Percentiles rank a stretch among this genome's conserved stretches.
These are phyloP conservation scores for Naematelia aurantialba DNA, from an alignment of 768 basidiomycete genomes.

Conservation along the genomic window DNA sequence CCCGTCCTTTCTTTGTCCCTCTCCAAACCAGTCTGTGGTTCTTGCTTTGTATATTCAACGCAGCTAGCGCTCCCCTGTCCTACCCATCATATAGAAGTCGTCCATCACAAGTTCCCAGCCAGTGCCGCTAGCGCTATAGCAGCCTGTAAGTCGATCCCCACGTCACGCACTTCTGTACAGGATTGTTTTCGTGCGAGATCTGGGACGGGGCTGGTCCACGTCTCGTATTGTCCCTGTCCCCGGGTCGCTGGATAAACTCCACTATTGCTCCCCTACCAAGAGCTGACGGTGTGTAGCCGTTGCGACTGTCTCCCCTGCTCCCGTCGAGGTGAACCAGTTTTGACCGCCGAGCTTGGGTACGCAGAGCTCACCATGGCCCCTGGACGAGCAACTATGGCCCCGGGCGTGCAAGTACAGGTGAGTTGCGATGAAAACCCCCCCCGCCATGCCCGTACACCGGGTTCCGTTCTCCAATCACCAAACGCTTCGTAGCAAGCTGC, in stretches of 20 bases:
- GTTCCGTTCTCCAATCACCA: too few relatives aligned
- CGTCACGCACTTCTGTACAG: not conserved
- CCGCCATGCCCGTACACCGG: not conserved
- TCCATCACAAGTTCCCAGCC: too few relatives aligned
- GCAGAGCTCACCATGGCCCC: not conserved
- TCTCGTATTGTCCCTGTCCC: not conserved
- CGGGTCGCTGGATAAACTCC: too few relatives aligned
- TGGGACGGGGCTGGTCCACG: not conserved
- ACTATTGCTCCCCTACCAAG: too few relatives aligned
- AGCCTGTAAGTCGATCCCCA: not conserved
- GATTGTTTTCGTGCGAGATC: not conserved
- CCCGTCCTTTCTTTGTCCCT: not conserved
- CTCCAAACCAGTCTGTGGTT: not conserved
- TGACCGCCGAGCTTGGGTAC: not conserved
- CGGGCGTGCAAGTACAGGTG: not conserved
- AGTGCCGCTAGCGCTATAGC: not conserved
- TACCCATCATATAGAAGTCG: too few relatives aligned
- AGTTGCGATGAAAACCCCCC: not conserved
- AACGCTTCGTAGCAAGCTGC: too few relatives aligned
- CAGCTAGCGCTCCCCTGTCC: not conserved
- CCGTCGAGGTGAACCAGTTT: not conserved
- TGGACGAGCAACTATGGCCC: not conserved
- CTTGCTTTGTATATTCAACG: not conserved
- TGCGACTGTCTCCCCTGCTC: not conserved
- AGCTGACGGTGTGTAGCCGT: not conserved